Percentiles rank a stretch among this genome's conserved stretches.
phyloP scores from a whole-genome alignment of 2,329 filamentous ascomycete species.

The Diaporthe citrichinensis region DNA sequence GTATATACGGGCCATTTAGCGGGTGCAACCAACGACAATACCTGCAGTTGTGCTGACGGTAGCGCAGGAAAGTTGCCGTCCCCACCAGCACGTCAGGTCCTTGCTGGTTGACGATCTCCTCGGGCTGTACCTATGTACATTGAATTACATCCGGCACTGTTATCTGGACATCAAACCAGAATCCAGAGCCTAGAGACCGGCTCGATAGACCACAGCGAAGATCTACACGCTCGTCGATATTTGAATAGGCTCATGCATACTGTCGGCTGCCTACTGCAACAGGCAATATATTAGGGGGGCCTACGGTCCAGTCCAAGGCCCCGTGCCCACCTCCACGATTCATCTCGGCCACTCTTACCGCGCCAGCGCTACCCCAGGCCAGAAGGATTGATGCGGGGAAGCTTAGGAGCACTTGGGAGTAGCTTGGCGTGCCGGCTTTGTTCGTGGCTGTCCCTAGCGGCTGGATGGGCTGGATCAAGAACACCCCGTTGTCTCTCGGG shows the following conservation, averaged over 20 bases:
- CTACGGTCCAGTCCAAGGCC: constrained; percentile 17
- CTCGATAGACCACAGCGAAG: neutral
- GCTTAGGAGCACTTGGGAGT: constrained; percentile 24
- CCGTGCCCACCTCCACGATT: constrained; percentile 33
- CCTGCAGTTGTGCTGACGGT: constrained; percentile 15
- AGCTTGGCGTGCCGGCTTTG: constrained; percentile 33
- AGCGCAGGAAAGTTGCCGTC: constrained; percentile 19
- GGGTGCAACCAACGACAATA: neutral
- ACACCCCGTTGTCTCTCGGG: neutral
- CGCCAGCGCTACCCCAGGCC: constrained; percentile 37
- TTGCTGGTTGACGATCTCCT: neutral
- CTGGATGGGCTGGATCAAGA: constrained; percentile 30
- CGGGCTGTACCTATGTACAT: constrained; percentile 5
- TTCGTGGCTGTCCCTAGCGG: constrained; percentile 35
- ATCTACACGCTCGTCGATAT: neutral
- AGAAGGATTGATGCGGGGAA: constrained; percentile 40
- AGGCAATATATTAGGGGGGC: constrained; percentile 1
- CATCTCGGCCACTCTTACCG: constrained; percentile 21
- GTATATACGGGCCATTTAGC: constrained; percentile 15
- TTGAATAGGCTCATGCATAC: neutral
- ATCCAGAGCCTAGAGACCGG: neutral
- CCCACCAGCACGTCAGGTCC: constrained; percentile 17
- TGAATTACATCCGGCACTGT: too few species aligned
- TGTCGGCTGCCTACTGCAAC: constrained; percentile 1
- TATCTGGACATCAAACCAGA: neutral